Percentiles rank a stretch among this genome's conserved stretches.
These are phyloP conservation scores for Stygiomarasmius scandens DNA, from an alignment of 1,284 basidiomycete species.

Conservation along the genomic window DNA sequence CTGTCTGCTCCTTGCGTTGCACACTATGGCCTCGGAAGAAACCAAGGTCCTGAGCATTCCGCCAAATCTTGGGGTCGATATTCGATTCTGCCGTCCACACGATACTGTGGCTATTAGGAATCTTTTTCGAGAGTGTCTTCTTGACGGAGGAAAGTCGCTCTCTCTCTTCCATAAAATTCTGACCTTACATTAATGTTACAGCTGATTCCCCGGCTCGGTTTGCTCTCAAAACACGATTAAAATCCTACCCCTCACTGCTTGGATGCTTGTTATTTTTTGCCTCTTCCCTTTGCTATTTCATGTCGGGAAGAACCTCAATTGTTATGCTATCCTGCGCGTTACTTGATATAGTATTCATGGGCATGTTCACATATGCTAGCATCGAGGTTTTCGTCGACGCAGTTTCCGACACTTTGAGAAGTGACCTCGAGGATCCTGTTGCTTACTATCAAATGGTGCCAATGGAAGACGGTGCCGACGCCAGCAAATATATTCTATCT, in stretches of 20 bases:
- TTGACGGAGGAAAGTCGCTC: no score
- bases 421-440: slow-evolving; percentile 23
- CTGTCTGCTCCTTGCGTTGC: no score
- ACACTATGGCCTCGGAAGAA: no score
- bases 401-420: no score
- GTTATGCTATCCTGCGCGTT: not conserved
- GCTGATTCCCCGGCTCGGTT: slow-evolving; percentile 8
- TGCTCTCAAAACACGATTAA: not conserved
- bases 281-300: not conserved
- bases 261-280: not conserved
- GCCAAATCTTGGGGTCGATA: no score
- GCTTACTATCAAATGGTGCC: slow-evolving; percentile 21
- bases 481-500: slow-evolving; percentile 15
- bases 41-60: no score
- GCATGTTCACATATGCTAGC: not conserved
- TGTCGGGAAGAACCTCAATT: not conserved
- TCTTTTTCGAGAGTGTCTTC: no score
- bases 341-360: not conserved
- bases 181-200: not conserved
- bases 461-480: slow-evolving; percentile 1
- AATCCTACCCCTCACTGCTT: not conserved
- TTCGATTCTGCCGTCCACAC: no score
- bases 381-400: slow-evolving; percentile 3
- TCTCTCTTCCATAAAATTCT: no score
- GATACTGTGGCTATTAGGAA: no score